phyloP scores from a whole-genome alignment of 202 grass and related monocot species.

The Eragrostis tef region DNA sequence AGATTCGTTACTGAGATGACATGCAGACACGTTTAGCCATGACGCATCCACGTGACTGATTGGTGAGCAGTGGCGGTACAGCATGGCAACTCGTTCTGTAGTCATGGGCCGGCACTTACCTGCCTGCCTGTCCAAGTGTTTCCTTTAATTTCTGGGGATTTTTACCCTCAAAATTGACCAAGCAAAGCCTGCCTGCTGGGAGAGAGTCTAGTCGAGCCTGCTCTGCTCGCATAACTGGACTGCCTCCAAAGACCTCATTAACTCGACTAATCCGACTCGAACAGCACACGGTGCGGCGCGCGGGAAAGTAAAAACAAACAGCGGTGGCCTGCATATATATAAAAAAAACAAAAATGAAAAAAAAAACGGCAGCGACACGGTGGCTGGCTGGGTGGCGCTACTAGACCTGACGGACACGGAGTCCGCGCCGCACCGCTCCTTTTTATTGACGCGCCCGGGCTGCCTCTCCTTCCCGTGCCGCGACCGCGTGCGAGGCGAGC shows the following conservation, averaged over 20 bases:
- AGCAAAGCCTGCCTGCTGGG: not conserved
- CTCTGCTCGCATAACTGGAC: not conserved
- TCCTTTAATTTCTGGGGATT: not conserved
- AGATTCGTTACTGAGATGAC: not conserved
- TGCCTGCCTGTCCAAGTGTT: not conserved
- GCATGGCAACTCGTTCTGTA: not conserved
- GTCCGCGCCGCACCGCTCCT: not conserved
- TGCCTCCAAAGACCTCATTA: not conserved
- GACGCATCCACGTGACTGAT: not conserved
- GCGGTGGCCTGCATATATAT: not conserved
- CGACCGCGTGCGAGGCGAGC: not conserved
- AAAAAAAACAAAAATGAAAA: not conserved
- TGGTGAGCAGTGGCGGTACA: not conserved
- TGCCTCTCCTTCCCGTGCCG: not conserved
- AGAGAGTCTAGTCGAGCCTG: not conserved
- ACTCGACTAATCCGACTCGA: not conserved
- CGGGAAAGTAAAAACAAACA: not conserved
- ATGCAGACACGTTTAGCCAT: not conserved
- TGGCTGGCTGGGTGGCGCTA: not conserved
- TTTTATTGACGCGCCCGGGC: slow-evolving; percentile 27
- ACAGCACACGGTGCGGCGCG: too few relatives aligned
- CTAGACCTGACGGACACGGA: not conserved
- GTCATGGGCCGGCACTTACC: too few relatives aligned
- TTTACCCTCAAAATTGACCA: not conserved
- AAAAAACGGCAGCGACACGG: not conserved